Evolutionary conservation across 768 basidiomycete genomes (phyloP), one percentile per base, ranked within the genome.

Genomic region (Lentinula boryana): DNA sequence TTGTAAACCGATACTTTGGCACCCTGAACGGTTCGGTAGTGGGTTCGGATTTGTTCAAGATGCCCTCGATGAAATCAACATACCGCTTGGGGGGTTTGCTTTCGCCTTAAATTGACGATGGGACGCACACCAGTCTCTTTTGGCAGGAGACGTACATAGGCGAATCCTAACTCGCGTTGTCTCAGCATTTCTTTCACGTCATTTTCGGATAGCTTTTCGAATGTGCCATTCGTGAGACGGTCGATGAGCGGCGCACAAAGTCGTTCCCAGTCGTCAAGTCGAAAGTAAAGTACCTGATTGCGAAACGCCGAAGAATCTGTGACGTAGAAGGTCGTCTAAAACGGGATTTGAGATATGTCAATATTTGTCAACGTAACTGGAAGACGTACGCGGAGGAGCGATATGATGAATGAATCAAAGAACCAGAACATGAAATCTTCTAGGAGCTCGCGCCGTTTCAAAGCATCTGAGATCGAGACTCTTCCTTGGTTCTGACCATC

Each of bases 351-450:
- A 1, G 41, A 35, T 8, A 10, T n/a, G 15, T 46, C 31, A 18
- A 33, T 32, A 12, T 32, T 10, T 4, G 9, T 13, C 32, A 48
- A n/a, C 8, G 27, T 33, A 33, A 49, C 21, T 15, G 10, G 31
- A 6, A 58, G 18, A 68, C 80, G 49, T 63, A 92, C 96, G 77
- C 84, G 88, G 36, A 98, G 71, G 4, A 98, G 74, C 0, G 89
- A 84, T 4, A 90, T 71, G 6, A 98, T 71, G 70, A 95, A 94
- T 0, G 85, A 87, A 67, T 95, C 90, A 61, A 97, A 92, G 65
- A 93, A 88, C 97, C 97, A 99, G 68, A 86, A 90, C n/a, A 98
- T 60, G 67, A 96, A 93, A 55, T 98, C 93, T 68, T 92, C 86
- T 0, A 95, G 67, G 13, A 98, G 72, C 68, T 93, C 87, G n/a